These are phyloP conservation scores for Sordariomycetes sp. DNA, from an alignment of 2,329 filamentous ascomycete species.

Conservation along the genomic window DNA sequence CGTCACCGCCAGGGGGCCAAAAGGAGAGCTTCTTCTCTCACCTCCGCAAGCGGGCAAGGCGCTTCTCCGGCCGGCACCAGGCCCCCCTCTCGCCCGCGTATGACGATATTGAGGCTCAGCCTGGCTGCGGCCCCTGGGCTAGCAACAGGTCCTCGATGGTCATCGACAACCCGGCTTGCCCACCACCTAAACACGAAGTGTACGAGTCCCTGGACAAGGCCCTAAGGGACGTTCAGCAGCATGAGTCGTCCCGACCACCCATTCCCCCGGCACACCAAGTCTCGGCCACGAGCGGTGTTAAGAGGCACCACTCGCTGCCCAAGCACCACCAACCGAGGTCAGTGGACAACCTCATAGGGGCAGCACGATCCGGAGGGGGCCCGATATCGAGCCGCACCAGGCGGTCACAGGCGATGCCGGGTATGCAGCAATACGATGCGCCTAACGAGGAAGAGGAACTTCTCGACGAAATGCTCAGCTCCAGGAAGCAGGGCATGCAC, in stretches of 20 bases:
- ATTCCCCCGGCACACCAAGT: conserved; percentile 43
- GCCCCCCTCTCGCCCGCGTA: conserved; percentile 66
- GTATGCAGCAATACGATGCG: conserved; percentile 79
- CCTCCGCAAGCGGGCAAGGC: conserved; percentile 80
- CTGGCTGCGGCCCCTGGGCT: conserved; percentile 81
- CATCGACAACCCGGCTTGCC: conserved; percentile 48
- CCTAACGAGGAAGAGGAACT: conserved; percentile 96
- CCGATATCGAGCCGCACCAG: conserved; percentile 74
- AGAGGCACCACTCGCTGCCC: conserved; percentile 55
- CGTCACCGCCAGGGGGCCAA: conserved; percentile 66
- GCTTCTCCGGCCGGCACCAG: conserved; percentile 86
- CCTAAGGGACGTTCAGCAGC: conserved; percentile 41
- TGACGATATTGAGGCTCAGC: conserved; percentile 88
- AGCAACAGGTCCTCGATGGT: conserved; percentile 78
- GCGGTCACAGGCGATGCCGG: conserved; percentile 62
- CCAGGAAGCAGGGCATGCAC: conserved; percentile 64
- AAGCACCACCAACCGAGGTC: conserved; percentile 50
- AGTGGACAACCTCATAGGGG: conserved; percentile 51
- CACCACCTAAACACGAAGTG: conserved; percentile 40
- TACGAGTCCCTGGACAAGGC: conserved; percentile 53
- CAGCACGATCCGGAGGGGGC: conserved; percentile 33
- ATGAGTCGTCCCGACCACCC: conserved; percentile 33
- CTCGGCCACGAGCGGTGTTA: conserved; percentile 38
- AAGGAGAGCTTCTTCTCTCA: conserved; percentile 99
- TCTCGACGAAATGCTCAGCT: conserved; percentile 76